Base-by-base conservation (phyloP, 768 basidiomycete species). In the Leccinum pellstonianum region DNA sequence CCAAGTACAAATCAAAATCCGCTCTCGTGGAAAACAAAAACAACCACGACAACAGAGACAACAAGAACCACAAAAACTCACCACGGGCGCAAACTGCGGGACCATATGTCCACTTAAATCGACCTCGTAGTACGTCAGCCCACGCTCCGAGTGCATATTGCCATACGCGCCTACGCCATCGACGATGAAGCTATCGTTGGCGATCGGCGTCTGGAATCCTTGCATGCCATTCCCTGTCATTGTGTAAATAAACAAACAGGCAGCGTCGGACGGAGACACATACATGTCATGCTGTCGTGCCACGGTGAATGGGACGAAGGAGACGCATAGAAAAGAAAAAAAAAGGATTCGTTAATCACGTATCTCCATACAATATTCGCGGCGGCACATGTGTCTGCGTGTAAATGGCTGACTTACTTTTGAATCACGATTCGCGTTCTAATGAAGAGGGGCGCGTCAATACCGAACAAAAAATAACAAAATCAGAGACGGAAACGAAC, bases 71-170 rank as follows among this genome's bases (percentile, higher is more conserved):
- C 17, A 9, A n/a, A n/a, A 9, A 74, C 84, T 69, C 64, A 85
- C 86, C 66, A 74, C 69, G 3, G 87, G 87, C 15, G 85, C 81
- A 69, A 83, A 88, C 73, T 86, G 83, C 5, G 87, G 87, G 4
- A 90, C 72, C 88, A 91, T 90, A 63, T 91, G 89, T 17, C 89
- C 90, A 62, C 84, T 85, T 7, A 90, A 79, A 25, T 65, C 77
- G 21, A 92, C 82, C 66, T 92, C 89, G 29, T 80, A 76, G 62
- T 85, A 90, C 0, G 88, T 85, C 64, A 91, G 69, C 12, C 84
- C 83, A 43, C 89, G 83, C 66, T 91, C 90, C 15, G 78, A 75
- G 60, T 90, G 88, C 59, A 81, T 75, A 1, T 75, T 86, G 0
- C 89, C 90, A 27, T 85, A 76, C 3, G 88, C 79, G 27, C 89